Base-by-base conservation (phyloP, 768 basidiomycete species). In the Calocybe indica region DNA sequence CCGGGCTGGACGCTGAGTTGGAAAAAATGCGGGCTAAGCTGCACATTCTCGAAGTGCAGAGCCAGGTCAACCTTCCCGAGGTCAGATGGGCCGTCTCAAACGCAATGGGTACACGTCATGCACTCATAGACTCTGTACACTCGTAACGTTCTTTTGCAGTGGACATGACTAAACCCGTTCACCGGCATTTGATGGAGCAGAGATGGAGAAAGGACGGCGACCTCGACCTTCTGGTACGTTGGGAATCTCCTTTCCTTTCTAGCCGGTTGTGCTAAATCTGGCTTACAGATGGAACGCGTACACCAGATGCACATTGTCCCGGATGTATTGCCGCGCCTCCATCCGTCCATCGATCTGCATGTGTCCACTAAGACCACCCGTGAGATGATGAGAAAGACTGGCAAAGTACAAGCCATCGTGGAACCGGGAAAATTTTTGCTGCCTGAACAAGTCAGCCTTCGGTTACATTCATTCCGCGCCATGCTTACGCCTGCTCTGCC, bases 301-400 rank as follows among this genome's bases (percentile, higher is more conserved):
- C 75, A 91, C 55, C 89, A 93, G 67, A 92, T 96, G 91, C 69
- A 83, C 43, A 83, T 98, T 48, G 73, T 96, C 2, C 94, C 95
- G 0, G 95, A 99, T 59, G 68, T 94, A 8, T 62, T 97, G 12
- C 80, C 88, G 1, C 69, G 69, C 34, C 60, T 95, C 6, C 78
- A 75, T 43, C 91, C 92, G 0, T 78, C 80, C 12, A 58, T 91
- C 34, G 90, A 95, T 58, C 68, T 97, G 9, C 82, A 79, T 22
- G 64, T 94, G 43, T 74, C 76, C 14, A 79, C 68, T 2, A 64
- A 57, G 12, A 63, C 66, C 22, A 58, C 63, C 13, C 56, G 57
- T 13, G 48, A 50, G n/a, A 67, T 64, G 33, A 65, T 65, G 41
- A 59, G 57, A 37, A 56, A 55, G 35, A 63, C 60, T 30, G 62